These are phyloP conservation scores for Musa beccarii DNA, from an alignment of 176 grass and related monocot genomes.

Conservation along the genomic window DNA sequence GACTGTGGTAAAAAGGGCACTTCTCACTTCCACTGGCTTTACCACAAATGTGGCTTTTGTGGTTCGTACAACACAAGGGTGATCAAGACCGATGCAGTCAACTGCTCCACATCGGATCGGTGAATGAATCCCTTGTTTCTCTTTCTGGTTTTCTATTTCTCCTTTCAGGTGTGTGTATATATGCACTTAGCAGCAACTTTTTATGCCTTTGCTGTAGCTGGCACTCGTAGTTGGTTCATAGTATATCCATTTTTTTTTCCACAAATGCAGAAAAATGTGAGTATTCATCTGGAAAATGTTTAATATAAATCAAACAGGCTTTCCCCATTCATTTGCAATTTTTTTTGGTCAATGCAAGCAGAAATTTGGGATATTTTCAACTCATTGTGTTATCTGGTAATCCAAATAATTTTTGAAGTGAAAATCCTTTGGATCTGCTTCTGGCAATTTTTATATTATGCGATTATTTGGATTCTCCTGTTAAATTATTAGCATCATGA, in stretches of 20 bases:
- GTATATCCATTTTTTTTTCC: not conserved
- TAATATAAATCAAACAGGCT: not conserved
- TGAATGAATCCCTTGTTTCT: conserved; percentile 24
- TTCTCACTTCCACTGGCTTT: conserved; percentile 74
- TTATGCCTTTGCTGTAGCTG: not conserved
- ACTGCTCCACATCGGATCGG: conserved; percentile 40
- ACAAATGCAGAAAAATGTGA: too few relatives aligned
- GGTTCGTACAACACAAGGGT: conserved; percentile 82
- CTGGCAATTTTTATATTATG: too few relatives aligned
- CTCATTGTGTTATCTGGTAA: too few relatives aligned
- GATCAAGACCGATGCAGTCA: conserved; percentile 49
- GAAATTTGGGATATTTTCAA: too few relatives aligned
- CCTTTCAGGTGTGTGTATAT: conserved; percentile 21
- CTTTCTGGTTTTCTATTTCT: conserved; percentile 5
- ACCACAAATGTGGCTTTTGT: conserved; percentile 70
- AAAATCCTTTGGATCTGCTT: too few relatives aligned
- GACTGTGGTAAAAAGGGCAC: conserved; percentile 70
- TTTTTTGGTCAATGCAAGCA: not conserved
- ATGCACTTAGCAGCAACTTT: not conserved
- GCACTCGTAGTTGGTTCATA: not conserved
- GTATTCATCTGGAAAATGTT: not conserved
- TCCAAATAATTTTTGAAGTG: too few relatives aligned
- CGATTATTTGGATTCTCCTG: too few relatives aligned
- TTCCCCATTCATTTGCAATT: not conserved
- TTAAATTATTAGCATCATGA: too few relatives aligned